Evolutionary conservation across 257 asterid genomes (phyloP).

Genomic region (Nicotiana obtusifolia): DNA sequence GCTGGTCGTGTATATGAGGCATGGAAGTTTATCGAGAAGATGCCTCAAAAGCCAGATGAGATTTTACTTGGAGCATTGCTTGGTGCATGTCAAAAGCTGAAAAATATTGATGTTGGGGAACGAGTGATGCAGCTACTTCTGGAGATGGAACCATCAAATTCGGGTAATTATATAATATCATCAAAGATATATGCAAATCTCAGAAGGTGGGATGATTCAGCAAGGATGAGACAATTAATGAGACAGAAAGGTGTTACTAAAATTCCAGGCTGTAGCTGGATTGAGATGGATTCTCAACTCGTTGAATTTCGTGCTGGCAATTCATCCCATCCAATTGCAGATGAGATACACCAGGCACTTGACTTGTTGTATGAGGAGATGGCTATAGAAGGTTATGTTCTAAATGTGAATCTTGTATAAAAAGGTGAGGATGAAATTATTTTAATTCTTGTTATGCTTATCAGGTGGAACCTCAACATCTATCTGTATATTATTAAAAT

Average conservation of each 20-base stretch:
- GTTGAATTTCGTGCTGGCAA: conserved; percentile 74
- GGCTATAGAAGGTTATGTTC: conserved; percentile 22
- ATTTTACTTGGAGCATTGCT: conserved; percentile 67
- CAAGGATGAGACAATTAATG: conserved; percentile 69
- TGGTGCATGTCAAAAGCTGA: conserved; percentile 81
- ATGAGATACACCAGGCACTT: conserved; percentile 39
- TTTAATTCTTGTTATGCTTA: background rate
- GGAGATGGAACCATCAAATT: conserved; percentile 75
- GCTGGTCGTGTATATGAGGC: conserved; percentile 79
- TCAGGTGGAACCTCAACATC: background rate
- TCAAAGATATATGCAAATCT: conserved; percentile 66
- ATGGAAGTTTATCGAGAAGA: conserved; percentile 74
- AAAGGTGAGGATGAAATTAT: background rate
- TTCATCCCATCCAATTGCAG: conserved; percentile 30
- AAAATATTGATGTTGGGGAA: no score
- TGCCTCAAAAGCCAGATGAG: conserved; percentile 84
- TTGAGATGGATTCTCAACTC: conserved; percentile 61
- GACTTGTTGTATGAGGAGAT: conserved; percentile 53
- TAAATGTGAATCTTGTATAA: conserved; percentile 18
- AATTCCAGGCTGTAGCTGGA: conserved; percentile 94
- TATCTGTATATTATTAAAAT: no score
- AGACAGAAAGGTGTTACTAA: conserved; percentile 62
- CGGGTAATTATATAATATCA: conserved; percentile 70
- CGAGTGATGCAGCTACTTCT: conserved; percentile 56
- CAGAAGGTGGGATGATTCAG: conserved; percentile 77